phyloP scores from a whole-genome alignment of 495 filamentous ascomycete species.

The Apiosordaria backusii region DNA sequence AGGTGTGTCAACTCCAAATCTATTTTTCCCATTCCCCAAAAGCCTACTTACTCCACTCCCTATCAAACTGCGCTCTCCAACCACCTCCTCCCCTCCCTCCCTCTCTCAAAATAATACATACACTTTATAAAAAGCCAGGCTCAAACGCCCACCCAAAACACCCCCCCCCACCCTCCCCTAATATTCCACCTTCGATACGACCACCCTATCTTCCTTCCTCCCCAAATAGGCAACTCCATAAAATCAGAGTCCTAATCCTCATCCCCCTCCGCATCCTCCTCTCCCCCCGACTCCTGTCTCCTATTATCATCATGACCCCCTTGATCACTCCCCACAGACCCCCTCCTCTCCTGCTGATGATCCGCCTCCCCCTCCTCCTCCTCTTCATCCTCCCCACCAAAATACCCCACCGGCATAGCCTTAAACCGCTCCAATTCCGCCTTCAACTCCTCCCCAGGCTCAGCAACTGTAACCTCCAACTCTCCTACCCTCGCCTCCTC shows the following conservation, averaged over 20 bases:
- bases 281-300: not conserved
- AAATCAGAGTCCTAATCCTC: constrained; percentile 28
- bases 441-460: constrained; percentile 40
- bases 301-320: constrained; percentile 8
- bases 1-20: too few species aligned
- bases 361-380: constrained; percentile 20
- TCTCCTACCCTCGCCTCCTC: constrained; percentile 44
- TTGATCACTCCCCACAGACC: not conserved
- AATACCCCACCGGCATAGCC: constrained; percentile 39
- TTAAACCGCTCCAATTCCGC: constrained; percentile 39
- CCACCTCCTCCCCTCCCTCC: too few species aligned
- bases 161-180: not conserved
- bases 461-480: constrained; percentile 42
- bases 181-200: too few species aligned
- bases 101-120: too few species aligned
- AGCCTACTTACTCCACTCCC: too few species aligned
- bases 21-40: too few species aligned
- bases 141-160: too few species aligned
- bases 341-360: constrained; percentile 11
- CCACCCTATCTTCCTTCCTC: not conserved
- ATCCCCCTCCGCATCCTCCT: constrained; percentile 29
- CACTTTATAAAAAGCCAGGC: too few species aligned
- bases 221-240: too few species aligned
- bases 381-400: constrained; percentile 26
- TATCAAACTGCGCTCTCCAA: too few species aligned